Evolutionary conservation across 1,284 basidiomycete genomes (phyloP), one percentile per base, ranked within the genome.

Genomic region (Ustilago shanxiensis): DNA sequence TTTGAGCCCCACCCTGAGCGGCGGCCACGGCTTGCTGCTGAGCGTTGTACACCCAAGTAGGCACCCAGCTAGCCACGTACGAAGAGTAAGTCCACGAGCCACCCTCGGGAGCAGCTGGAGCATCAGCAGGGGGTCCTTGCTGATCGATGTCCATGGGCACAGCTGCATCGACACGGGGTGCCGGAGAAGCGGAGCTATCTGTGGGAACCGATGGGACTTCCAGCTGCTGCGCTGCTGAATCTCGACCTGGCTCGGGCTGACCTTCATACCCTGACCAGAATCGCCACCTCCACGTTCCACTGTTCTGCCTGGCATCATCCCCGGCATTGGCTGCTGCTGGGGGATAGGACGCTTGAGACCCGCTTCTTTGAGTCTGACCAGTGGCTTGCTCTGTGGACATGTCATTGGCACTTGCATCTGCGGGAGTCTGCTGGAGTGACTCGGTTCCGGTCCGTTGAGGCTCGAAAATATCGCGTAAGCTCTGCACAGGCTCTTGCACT

Each of bases 1-100:
- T 35, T 10, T 35, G 45, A 20, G 0, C 41, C 41, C 26, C 57
- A n/a, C 18, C 31, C 3, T 53, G 53, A 2, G n/a, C 29, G 16
- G n/a, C n/a, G n/a, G n/a, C n/a, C n/a, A n/a, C n/a, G n/a, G 65
- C 52, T 31, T 70, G 54, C 50, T 78, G 64, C 63, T 78, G 72
- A 8, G 67, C 69, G 16, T 74, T 67, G 51, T 73, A 77, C 10
- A 66, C 69, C 77, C 77, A 79, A 0, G 74, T 77, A 10, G 77
- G 67, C 2, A 77, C 69, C 77, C 77, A 79, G 61, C 77, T 73
- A 14, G 77, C 74, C 29, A 79, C 20, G 44, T 79, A 77, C 13
- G 74, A 79, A 1, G 77, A 79, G 33, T 79, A 79, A 16, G 69
- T 79, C 74, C 75, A 79, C 14, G 70, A 70, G 0, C 54, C 68